Evolutionary conservation across 768 basidiomycete genomes (phyloP).

Genomic region (Kwoniella sp.): DNA sequence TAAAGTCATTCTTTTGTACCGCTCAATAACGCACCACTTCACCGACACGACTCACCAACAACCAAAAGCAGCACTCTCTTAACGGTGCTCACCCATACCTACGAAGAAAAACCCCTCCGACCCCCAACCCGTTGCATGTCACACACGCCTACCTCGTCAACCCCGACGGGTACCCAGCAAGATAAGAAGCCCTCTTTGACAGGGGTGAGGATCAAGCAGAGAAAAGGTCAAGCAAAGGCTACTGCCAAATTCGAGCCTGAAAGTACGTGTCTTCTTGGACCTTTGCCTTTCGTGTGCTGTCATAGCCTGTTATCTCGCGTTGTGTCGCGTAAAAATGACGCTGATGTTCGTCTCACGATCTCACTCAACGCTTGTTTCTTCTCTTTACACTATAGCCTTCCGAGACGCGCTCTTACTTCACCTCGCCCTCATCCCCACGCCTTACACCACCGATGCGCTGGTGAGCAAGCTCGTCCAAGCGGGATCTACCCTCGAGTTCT

Average conservation of each 20-base stretch:
- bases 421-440: slow-evolving; percentile 50
- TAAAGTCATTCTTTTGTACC: too few species aligned
- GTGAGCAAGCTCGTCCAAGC: slow-evolving; percentile 72
- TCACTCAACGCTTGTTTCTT: not conserved
- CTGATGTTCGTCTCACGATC: not conserved
- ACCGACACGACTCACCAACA: too few species aligned
- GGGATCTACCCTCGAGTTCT: slow-evolving; percentile 87
- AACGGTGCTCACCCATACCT: not conserved
- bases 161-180: slow-evolving; percentile 46
- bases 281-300: not conserved
- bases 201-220: slow-evolving; percentile 55
- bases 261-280: slow-evolving; percentile 39
- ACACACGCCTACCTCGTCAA: slow-evolving; percentile 46
- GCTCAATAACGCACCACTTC: too few species aligned
- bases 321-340: not conserved
- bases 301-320: not conserved
- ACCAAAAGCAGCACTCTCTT: not conserved
- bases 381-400: slow-evolving; percentile 45
- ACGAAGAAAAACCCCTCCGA: not conserved
- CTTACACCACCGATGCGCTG: slow-evolving; percentile 45
- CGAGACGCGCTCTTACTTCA: slow-evolving; percentile 53
- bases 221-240: slow-evolving; percentile 54
- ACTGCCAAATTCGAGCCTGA: slow-evolving; percentile 56
- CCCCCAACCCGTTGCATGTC: slow-evolving; percentile 45
- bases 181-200: slow-evolving; percentile 52